Base-by-base conservation (phyloP, 352 stramenopile species). In the Phytophthora constricta region DNA sequence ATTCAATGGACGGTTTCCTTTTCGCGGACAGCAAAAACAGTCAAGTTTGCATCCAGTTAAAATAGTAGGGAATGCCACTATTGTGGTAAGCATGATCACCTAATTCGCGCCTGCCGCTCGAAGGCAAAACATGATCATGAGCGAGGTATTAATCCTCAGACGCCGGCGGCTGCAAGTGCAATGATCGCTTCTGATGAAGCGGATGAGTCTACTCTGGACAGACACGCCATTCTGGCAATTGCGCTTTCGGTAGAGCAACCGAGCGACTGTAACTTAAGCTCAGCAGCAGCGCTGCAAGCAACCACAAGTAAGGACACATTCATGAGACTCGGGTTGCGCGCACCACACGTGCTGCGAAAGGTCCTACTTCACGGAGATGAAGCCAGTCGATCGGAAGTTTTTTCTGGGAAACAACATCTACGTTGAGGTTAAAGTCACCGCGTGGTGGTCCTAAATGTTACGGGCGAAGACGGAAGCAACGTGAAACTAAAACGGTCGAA, bases 101-200 rank as follows among this genome's bases (percentile, higher is more conserved):
- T 63, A 2, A 56, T 56, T 31, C 11, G 10, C 0, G 56, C 28
- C 5, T 55, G 56, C 33, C 11, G 13, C 14, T 5, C 43, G 31
- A 58, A 65, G 13, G 49, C 14, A 10, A 52, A 19, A 16, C 58
- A 65, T n/a, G 37, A 65, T 41, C 26, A 16, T 17, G 58, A 65
- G 13, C 27, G 58, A 8, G 58, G 49, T 4, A 23, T 64, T 17
- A 51, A n/a, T 13, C 13, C 28, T 10, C 54, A 54, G 14, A 9
- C 42, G 31, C 11, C 31, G 5, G 5, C 11, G 5, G 11, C 31
- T 11, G 5, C 31, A 5, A 37, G 11, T 11, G 31, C 31, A 37
- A 37, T 13, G 5, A 11, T 37, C 11, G 31, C 31, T 11, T 13
- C 31, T 26, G 46, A 45, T 2, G 54, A 46, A 33, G 57, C 55